Base-by-base conservation (phyloP, 1,284 basidiomycete species). In the Thecaphora thlaspeos region DNA sequence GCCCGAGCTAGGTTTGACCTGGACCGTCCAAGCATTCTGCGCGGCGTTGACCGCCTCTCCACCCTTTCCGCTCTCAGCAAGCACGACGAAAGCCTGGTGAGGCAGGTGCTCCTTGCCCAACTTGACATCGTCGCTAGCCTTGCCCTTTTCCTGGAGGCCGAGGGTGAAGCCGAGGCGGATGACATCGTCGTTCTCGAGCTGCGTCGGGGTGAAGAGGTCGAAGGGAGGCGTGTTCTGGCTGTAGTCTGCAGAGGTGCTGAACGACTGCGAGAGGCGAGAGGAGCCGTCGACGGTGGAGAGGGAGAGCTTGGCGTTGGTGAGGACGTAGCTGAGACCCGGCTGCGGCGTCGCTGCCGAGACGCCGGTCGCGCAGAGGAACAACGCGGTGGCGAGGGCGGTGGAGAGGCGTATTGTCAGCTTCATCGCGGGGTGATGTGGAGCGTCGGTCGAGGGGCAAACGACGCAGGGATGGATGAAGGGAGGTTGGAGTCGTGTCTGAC, bases 151-250 rank as follows among this genome's bases (percentile, higher is more conserved):
- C 39, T 63, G 42, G 19, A 63, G 52, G 19, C 48, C 56, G 34
- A 68, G 43, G 39, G 43, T 57, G 46, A 68, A 65, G 8, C 42
- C 51, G 38, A 68, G 50, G 17, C 61, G 40, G 43, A 68, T 55
- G 37, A 68, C 61, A 48, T 68, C 66, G 32, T 68, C 66, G 24
- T 55, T 58, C 34, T 68, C 66, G 19, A 68, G 46, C 50, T 48
- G 59, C 7, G 50, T 59, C 11, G 63, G 63, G 5, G 18, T 30
- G 21, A 37, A 10, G 0, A 61, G 58, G 12, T 49, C 55, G 26
- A 61, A 65, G 3, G 62, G 55, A 7, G 62, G n/a, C 19, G 41
- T 32, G 38, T 55, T 57, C 28, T 53, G 40, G 28, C 54, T 47
- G 40, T 55, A 58, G 49, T 65, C 58, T 10, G 58, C 3, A 5